Base-by-base conservation (phyloP, 2,329 filamentous ascomycete genomes). In the Grosmannia penicillata region DNA sequence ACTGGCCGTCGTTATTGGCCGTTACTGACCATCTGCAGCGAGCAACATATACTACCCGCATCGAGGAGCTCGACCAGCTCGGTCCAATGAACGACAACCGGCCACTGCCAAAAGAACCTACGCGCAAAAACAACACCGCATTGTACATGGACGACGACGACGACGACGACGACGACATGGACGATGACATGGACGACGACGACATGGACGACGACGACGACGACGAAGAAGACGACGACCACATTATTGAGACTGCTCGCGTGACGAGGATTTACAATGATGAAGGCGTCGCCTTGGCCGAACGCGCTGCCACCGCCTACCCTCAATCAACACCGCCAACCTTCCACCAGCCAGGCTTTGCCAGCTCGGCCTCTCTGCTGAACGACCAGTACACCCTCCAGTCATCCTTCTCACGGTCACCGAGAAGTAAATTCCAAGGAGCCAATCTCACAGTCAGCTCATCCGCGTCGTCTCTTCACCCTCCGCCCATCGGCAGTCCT, bases 31-130 rank as follows among this genome's bases (percentile, higher is more conserved):
- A 6, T 58, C 34, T 13, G 27, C 49, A 93, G 84, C 78, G 84
- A 51, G 76, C 80, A 47, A 95, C 89, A 2, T 98, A 98, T 56
- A 85, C 80, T 37, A 84, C 79, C 41, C 79, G 91, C 39, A 93
- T 96, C 48, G 78, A 80, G 34, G 91, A 98, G 56, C 65, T 98
- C 29, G 75, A 82, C 49, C 76, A 79, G 46, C 73, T 91, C 51
- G 64, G 76, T 48, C 75, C 57, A 55, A 68, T 56, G 51, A 67
- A 48, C 3, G 69, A 72, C 38, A 75, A 74, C 36, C 95, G 94
- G 55, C 80, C 81, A 21, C 65, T 96, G 9, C 89, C 89, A 24
- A 75, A 67, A 6, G 62, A 71, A 17, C 75, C 76, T 0, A 76
- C 76, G 48, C 83, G 79, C 53, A 47, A 41, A 27, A 42, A 45